Evolutionary conservation across 2,329 filamentous ascomycete genomes (phyloP).

Genomic region (Venturia pyrina): DNA sequence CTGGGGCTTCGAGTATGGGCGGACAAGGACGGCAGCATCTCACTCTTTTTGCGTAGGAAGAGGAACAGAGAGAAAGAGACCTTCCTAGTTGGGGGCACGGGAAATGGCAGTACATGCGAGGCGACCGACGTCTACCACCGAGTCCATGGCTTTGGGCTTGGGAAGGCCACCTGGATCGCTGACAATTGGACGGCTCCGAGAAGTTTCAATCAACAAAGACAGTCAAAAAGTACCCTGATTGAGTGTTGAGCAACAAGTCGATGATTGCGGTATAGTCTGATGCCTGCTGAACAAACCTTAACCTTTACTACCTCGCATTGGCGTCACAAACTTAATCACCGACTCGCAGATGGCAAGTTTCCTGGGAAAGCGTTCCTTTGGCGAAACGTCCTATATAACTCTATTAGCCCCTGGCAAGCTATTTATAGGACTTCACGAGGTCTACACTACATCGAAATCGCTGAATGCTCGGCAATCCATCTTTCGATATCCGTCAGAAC

Average conservation of each 20-base stretch:
- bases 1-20: neutral
- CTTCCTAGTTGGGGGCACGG: neutral
- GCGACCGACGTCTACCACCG: neutral
- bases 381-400: too few species aligned
- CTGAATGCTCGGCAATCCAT: too few species aligned
- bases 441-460: too few species aligned
- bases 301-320: too few species aligned
- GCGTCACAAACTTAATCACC: too few species aligned
- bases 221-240: neutral
- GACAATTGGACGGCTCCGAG: neutral
- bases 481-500: too few species aligned
- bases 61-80: neutral
- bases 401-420: too few species aligned
- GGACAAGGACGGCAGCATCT: neutral
- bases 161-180: neutral
- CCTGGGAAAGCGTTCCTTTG: too few species aligned
- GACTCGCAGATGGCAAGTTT: too few species aligned
- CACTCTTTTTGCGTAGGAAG: neutral
- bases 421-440: too few species aligned
- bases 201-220: neutral
- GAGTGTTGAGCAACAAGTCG: neutral
- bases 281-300: neutral
- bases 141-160: neutral
- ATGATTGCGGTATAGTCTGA: neutral
- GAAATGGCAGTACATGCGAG: slow-evolving; percentile 13